Base-by-base conservation (phyloP, 83 land plant species). In the Diphasiastrum complanatum region DNA sequence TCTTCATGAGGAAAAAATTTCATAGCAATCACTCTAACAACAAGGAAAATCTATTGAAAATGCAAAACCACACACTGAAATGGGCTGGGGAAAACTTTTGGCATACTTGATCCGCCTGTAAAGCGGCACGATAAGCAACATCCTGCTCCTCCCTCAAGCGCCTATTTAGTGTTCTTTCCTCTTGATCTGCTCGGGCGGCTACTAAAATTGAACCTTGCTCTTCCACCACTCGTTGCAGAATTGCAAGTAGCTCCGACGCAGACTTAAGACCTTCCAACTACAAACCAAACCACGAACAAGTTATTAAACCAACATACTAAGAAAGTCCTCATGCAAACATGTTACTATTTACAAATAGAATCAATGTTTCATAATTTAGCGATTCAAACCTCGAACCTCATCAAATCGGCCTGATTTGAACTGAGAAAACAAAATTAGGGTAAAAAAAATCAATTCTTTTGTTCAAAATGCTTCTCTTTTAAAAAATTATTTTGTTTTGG, bases 101-200 rank as follows among this genome's bases (percentile, higher is more conserved):
- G n/a, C 67, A 46, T 69, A 95, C 99, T 60, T 85, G 96, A 69
- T 95, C 99, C 58, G 97, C 97, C 72, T 85, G 95, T 51, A 95
- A 81, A 8, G 93, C 93, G 43, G 87, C 99, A 58, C 80, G 75
- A 72, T 78, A 95, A 12, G 99, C 99, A 58, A 89, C 97, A 81
- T 95, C 99, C 71, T 95, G 99, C 68, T 95, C 99, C 70, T 89
- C 99, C 35, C 99, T 75, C 60, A 95, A 67, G 2, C 92, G 83
- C 54, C 81, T 67, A 61, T 80, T 90, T 37, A 67, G 79, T 58
- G 80, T 78, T 63, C 99, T 84, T 75, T 95, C 99, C 70, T 95
- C 97, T 31, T 89, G 97, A 31, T 95, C 97, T 65, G 86, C 70
- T 45, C 99, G 80, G 30, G 89, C 86, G 27, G 89, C 74, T 47